Percentiles rank a stretch among this genome's conserved stretches.
These are phyloP conservation scores for Panicum hallii DNA, from an alignment of 202 grass and related monocot genomes.

Conservation along the genomic window DNA sequence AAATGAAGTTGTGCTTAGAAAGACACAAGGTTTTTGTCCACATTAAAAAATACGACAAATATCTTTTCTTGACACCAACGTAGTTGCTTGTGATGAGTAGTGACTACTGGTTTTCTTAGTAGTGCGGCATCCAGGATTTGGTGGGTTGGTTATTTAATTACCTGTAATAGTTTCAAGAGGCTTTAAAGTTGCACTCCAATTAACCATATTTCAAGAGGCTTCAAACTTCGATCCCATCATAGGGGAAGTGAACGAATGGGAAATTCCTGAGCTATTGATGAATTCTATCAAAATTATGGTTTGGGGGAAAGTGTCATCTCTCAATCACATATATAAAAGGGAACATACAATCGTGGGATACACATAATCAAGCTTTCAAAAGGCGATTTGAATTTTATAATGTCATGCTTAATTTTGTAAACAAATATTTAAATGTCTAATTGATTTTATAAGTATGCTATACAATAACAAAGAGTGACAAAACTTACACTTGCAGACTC, in stretches of 20 bases:
- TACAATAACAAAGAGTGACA: not conserved
- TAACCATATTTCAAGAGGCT: not conserved
- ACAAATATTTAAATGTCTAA: not conserved
- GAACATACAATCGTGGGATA: not conserved
- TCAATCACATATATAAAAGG: not conserved
- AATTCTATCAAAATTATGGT: not conserved
- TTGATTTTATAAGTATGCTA: not conserved
- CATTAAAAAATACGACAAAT: not conserved
- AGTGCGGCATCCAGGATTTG: not conserved
- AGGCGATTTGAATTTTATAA: not conserved
- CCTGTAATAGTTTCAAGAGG: not conserved
- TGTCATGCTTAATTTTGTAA: not conserved
- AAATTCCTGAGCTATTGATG: not conserved
- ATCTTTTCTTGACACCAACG: not conserved
- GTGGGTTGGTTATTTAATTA: not conserved
- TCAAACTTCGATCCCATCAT: not conserved
- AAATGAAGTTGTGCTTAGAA: not conserved
- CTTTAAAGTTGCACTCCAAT: slow-evolving; percentile 6
- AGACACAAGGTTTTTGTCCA: not conserved
- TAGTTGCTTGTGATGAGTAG: not conserved
- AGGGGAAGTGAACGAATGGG: not conserved
- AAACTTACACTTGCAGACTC: not conserved
- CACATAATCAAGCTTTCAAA: not conserved
- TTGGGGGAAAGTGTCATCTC: not conserved
- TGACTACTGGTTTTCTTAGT: not conserved